These are phyloP conservation scores for Tetrastigma voinierianum DNA, from an alignment of 164 flowering plant genomes.

Conservation along the genomic window DNA sequence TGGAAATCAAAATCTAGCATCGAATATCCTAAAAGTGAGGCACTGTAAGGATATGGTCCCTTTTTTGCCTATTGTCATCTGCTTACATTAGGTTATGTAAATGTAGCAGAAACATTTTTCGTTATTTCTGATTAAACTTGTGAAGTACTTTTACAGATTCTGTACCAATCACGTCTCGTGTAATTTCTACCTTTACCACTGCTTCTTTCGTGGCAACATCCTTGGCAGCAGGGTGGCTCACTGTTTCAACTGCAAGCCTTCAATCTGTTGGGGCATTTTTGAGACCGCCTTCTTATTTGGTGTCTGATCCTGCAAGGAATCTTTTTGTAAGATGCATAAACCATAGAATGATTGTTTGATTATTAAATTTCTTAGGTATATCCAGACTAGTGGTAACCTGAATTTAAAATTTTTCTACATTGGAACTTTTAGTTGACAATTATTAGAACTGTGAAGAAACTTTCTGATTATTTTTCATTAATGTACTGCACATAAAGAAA, in stretches of 20 bases:
- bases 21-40: conserved; percentile 72
- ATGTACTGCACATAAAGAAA: neutral
- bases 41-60: too few species aligned
- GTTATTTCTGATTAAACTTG: neutral
- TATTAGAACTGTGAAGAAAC: too few species aligned
- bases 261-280: conserved; percentile 52
- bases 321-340: conserved; percentile 67
- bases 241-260: conserved; percentile 76
- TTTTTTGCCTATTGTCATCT: neutral
- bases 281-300: conserved; percentile 39
- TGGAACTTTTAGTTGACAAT: neutral
- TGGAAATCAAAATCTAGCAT: conserved; percentile 77
- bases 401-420: neutral
- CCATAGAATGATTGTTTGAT: neutral
- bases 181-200: conserved; percentile 44
- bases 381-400: too few species aligned
- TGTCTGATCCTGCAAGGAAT: conserved; percentile 67
- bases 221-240: conserved; percentile 57
- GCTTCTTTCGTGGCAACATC: conserved; percentile 58
- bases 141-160: conserved; percentile 53
- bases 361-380: neutral
- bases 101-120: neutral
- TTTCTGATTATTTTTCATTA: neutral
- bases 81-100: neutral
- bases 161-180: conserved; percentile 52